Conservation (phyloP, 805 yeast genomes). For the Lachancea meyersii region DNA sequence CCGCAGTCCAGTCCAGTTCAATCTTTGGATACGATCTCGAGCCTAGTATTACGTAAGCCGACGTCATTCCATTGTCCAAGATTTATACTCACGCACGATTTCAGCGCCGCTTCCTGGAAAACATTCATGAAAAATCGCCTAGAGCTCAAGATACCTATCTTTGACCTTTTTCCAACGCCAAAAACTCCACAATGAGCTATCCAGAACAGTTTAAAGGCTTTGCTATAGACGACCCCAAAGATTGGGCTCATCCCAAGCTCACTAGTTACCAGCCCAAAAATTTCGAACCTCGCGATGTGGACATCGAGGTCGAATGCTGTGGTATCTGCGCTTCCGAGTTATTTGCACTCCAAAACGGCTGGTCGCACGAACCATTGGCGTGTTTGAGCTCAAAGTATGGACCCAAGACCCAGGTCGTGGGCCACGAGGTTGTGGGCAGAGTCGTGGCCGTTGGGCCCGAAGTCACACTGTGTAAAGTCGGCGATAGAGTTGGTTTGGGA, state of each 20-base stretch:
- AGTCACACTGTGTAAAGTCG: constrained; percentile 36
- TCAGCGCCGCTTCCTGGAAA: too few species aligned
- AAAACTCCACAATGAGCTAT: constrained; percentile 24
- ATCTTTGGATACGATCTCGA: too few species aligned
- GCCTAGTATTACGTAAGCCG: too few species aligned
- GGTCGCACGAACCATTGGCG: constrained; percentile 34
- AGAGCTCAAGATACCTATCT: too few species aligned
- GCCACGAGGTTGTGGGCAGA: constrained; percentile 57
- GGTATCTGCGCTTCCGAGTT: constrained; percentile 61
- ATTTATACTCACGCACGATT: too few species aligned
- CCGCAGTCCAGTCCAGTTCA: too few species aligned
- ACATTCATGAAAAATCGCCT: too few species aligned
- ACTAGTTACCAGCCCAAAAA: constrained; percentile 43
- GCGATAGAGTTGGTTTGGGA: constrained; percentile 78
- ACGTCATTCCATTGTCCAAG: too few species aligned
- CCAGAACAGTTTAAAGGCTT: constrained; percentile 57
- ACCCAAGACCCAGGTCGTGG: constrained; percentile 39
- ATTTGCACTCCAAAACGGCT: constrained; percentile 35
- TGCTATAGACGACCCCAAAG: constrained; percentile 41
- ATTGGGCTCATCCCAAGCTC: constrained; percentile 49
- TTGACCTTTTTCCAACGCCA: too few species aligned
- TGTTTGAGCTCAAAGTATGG: constrained; percentile 9
- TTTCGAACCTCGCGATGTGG: constrained; percentile 40
- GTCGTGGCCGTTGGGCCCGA: constrained; percentile 46
- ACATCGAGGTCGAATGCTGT: constrained; percentile 50